These are phyloP conservation scores for Cercospora sp. DNA, from an alignment of 2,329 filamentous ascomycete species.

Conservation along the genomic window DNA sequence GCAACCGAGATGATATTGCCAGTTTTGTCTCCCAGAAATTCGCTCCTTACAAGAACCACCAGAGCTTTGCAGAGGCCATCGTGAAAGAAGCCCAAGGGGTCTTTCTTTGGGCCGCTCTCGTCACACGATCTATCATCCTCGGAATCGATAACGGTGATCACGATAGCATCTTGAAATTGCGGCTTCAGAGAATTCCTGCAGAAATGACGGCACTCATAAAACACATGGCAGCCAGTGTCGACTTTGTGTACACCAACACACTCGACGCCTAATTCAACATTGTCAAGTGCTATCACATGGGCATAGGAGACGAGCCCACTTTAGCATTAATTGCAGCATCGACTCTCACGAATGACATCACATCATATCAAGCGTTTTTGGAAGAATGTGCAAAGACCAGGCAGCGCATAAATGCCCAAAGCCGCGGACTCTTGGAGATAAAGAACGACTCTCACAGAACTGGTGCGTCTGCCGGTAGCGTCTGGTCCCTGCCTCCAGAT, in stretches of 20 bases:
- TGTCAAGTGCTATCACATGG: not conserved
- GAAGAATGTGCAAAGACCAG: not conserved
- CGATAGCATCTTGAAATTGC: not conserved
- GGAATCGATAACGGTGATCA: constrained; percentile 17
- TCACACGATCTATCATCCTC: constrained; percentile 3
- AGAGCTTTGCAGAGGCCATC: not conserved
- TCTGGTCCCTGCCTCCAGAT: not conserved
- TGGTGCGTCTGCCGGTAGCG: not conserved
- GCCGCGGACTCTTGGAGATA: not conserved
- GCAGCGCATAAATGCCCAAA: not conserved
- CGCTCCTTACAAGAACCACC: not conserved
- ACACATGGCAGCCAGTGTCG: not conserved
- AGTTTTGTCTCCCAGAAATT: not conserved
- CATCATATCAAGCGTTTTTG: not conserved
- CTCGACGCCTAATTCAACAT: constrained; percentile 1
- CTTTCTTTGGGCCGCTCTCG: constrained; percentile 21
- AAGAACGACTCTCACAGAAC: not conserved
- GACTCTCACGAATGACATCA: not conserved
- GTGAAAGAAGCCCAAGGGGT: constrained; percentile 19
- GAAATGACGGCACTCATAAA: constrained; percentile 3
- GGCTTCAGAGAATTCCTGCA: not conserved
- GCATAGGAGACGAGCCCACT: constrained; percentile 5
- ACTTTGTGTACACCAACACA: not conserved
- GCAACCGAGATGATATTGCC: not conserved
- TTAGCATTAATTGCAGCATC: not conserved